A percentile compares a stretch with the other conserved stretches of the same genome.
phyloP scores from a whole-genome alignment of 768 basidiomycete genomes.

The Lyophyllum shimeji region DNA sequence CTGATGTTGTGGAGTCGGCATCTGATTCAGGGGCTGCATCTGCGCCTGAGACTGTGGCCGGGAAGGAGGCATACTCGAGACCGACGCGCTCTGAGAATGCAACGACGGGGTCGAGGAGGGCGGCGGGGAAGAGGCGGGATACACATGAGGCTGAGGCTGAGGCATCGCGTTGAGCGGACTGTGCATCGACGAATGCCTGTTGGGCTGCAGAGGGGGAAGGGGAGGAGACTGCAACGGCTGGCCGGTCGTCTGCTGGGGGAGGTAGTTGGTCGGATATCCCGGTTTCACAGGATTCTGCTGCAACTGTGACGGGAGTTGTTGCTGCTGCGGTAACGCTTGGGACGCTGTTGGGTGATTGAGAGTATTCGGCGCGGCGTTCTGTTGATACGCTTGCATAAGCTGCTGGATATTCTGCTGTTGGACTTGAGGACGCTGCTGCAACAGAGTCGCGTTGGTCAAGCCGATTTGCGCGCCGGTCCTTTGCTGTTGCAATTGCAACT shows the following conservation, averaged over 20 bases:
- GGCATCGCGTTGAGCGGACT: conserved; percentile 10
- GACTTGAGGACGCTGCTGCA: conserved; percentile 14
- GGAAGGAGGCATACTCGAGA: not conserved
- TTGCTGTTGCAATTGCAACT: conserved; percentile 6
- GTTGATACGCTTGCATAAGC: not conserved
- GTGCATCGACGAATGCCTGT: not conserved
- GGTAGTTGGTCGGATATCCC: not conserved
- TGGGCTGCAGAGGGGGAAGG: not conserved
- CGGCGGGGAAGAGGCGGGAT: not conserved
- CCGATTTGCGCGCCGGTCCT: not conserved
- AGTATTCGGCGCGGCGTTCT: not conserved
- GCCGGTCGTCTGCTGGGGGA: not conserved
- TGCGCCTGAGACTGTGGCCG: not conserved
- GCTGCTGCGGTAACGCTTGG: too few relatives aligned
- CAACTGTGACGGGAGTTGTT: not conserved
- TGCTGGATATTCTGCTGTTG: conserved; percentile 5
- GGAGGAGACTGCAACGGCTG: not conserved
- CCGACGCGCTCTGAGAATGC: conserved; percentile 3
- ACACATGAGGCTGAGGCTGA: not conserved
- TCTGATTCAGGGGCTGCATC: not conserved
- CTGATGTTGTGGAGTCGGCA: not conserved
- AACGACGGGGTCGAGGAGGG: not conserved
- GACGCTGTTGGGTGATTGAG: not conserved
- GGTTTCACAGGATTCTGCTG: not conserved
- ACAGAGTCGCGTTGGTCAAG: not conserved